Base-by-base conservation (phyloP, 2,329 filamentous ascomycete genomes). In the Cercospora citrullina region DNA sequence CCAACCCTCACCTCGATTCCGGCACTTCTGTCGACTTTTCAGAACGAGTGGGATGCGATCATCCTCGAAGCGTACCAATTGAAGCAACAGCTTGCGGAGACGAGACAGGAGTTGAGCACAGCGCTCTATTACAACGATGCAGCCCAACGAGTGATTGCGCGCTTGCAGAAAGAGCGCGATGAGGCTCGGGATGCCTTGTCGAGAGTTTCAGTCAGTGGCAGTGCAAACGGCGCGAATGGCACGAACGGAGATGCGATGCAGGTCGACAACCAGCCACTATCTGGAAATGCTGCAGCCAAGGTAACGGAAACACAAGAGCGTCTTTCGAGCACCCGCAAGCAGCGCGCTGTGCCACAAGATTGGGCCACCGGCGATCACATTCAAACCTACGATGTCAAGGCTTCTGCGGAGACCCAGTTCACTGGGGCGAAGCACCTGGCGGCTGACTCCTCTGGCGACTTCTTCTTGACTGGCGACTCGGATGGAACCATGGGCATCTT, bases 81-180 rank as follows among this genome's bases (percentile, higher is more conserved):
- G 68, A 91, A 92, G 81, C 92, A 97, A 80, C 93, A 97, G 78
- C 85, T 99, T 70, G 87, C 90, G 62, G 92, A 96, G 78, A 96
- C 94, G 51, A 87, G 94, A 72, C 94, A 97, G 81, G 95, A 99
- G 83, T 87, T 99, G 66, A 93, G 93, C 66, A 95, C 93, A 1
- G 92, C 95, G 0, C 85, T 99, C 26, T 99, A 99, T 81, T 94
- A 98, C 81, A 92, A 98, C 75, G 95, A 99, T 84, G 94, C 95
- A 2, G 95, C 95, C n/a, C 90, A 96, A 60, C 87, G 95, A 71
- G 95, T 99, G 60, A 97, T 99, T 81, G 93, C 93, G 72, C 88
- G 94, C 59, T 79, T 99, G 78, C 91, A 91, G n/a, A 90, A 88
- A 78, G 95, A 99, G 84, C 85, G 95, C 71, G 94, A 99, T 75